Conservation (phyloP, 805 yeast genomes). For the Saitoella complicata region DNA sequence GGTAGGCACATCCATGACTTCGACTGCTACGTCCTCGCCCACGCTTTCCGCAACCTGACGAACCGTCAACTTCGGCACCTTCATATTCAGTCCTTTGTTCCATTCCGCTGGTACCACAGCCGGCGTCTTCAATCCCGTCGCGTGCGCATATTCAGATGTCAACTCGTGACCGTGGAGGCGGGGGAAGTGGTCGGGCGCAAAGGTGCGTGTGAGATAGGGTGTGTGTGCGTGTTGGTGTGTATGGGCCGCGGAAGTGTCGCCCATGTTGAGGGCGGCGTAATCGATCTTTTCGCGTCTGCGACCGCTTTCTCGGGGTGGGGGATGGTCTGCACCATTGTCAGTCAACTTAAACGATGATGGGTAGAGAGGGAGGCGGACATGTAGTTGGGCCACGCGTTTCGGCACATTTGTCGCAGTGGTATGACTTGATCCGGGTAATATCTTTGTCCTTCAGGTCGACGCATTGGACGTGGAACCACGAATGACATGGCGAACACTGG, state of each 20-base stretch:
- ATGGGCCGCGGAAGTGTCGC: slow-evolving; percentile 32
- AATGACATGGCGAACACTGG: slow-evolving; percentile 36
- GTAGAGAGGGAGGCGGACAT: neutral
- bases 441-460: slow-evolving; percentile 23
- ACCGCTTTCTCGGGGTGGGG: slow-evolving; percentile 38
- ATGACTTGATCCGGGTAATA: slow-evolving; percentile 25
- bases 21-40: slow-evolving; percentile 46
- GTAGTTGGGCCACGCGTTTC: slow-evolving; percentile 30
- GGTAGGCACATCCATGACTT: slow-evolving; percentile 76
- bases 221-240: slow-evolving; percentile 39
- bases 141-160: slow-evolving; percentile 22
- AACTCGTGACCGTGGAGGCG: slow-evolving; percentile 21
- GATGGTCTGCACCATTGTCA: slow-evolving; percentile 10
- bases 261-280: slow-evolving; percentile 62
- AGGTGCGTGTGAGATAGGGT: slow-evolving; percentile 6
- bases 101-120: slow-evolving; percentile 25
- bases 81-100: slow-evolving; percentile 14
- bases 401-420: slow-evolving; percentile 38
- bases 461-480: slow-evolving; percentile 41
- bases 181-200: slow-evolving; percentile 17
- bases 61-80: slow-evolving; percentile 37
- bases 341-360: neutral
- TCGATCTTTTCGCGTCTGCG: slow-evolving; percentile 36
- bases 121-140: slow-evolving; percentile 27
- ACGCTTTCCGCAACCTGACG: slow-evolving; percentile 36